Evolutionary conservation across 148 eudicot species (phyloP), one percentile per base, ranked within the genome.

Genomic region (Dysphania ambrosioides): DNA sequence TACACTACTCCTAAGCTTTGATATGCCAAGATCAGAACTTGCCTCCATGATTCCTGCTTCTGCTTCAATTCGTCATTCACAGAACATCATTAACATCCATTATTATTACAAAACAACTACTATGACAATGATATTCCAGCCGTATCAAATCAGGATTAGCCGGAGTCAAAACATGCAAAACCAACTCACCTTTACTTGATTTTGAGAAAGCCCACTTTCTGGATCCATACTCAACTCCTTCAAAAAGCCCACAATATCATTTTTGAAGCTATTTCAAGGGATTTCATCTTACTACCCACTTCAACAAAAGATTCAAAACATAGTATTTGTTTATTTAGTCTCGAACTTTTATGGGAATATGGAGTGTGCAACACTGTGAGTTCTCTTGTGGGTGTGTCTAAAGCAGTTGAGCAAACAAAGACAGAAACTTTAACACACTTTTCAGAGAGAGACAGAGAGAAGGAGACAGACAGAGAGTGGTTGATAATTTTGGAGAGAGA

Each of bases 1-100:
- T 93, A 93, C 0, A 93, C 98, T 40, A 93, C 98, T 34, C 98
- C 98, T 24, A 93, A 79, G 69, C 98, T 93, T 81, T 93, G 98
- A 72, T 91, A 93, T 58, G 98, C 98, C 78, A 93, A 84, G 68
- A 87, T 87, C 80, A 93, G 68, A 5, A 88, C 90, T 73, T 88
- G 91, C 75, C 75, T 91, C 98, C 98, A 91, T 53, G 92, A 85
- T 80, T 91, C 90, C 84, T 83, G 90, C 97, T 96, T 88, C 77
- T 77, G 69, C 61, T 79, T 42, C 62, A 71, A 49, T 27, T n/a
- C n/a, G n/a, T n/a, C n/a, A n/a, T n/a, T n/a, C n/a, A n/a, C n/a
- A n/a, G n/a, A n/a, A n/a, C 4, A 11, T 30, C 29, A 42, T 51
- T 31, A 21, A 34, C 26, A 70, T 70, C 34, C 62, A 71, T 31